phyloP scores from a whole-genome alignment of 2,329 filamentous ascomycete species.

The Fusarium decemcellulare region DNA sequence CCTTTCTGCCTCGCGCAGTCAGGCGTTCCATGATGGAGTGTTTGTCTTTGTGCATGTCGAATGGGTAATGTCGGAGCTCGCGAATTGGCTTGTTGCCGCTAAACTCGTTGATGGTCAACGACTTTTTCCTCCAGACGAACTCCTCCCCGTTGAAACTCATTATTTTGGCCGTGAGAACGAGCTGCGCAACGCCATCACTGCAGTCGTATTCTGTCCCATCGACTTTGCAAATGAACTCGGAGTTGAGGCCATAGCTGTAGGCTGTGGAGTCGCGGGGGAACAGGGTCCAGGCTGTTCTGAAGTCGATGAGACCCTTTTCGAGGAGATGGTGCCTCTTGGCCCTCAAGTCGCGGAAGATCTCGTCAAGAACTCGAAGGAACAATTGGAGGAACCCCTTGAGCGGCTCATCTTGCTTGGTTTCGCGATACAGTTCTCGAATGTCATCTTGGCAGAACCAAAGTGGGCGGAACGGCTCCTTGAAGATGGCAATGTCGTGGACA shows the following conservation, averaged over 20 bases:
- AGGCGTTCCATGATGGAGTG: constrained; percentile 49
- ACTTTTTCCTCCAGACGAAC: constrained; percentile 57
- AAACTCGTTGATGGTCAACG: constrained; percentile 51
- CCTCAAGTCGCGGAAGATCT: constrained; percentile 58
- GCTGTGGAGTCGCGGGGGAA: constrained; percentile 57
- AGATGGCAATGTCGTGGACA: constrained; percentile 52
- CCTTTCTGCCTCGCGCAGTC: constrained; percentile 53
- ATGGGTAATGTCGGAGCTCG: constrained; percentile 57
- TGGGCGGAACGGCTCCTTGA: constrained; percentile 57
- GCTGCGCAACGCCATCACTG: constrained; percentile 11
- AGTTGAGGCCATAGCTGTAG: constrained; percentile 56
- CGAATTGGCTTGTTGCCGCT: constrained; percentile 57
- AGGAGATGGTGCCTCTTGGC: constrained; percentile 54
- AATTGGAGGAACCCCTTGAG: constrained; percentile 57
- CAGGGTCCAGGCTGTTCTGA: constrained; percentile 59
- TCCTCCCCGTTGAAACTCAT: constrained; percentile 57
- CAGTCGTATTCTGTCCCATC: constrained; percentile 50
- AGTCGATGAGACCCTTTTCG: constrained; percentile 56
- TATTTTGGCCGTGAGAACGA: constrained; percentile 51
- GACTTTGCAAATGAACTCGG: constrained; percentile 59
- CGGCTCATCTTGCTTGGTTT: constrained; percentile 42
- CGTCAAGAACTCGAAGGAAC: constrained; percentile 57
- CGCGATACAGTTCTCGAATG: constrained; percentile 52
- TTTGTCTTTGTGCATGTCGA: constrained; percentile 51
- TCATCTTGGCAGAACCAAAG: constrained; percentile 62